These are phyloP conservation scores for Colletotrichum sp. DNA, from an alignment of 2,329 filamentous ascomycete species.

Conservation along the genomic window DNA sequence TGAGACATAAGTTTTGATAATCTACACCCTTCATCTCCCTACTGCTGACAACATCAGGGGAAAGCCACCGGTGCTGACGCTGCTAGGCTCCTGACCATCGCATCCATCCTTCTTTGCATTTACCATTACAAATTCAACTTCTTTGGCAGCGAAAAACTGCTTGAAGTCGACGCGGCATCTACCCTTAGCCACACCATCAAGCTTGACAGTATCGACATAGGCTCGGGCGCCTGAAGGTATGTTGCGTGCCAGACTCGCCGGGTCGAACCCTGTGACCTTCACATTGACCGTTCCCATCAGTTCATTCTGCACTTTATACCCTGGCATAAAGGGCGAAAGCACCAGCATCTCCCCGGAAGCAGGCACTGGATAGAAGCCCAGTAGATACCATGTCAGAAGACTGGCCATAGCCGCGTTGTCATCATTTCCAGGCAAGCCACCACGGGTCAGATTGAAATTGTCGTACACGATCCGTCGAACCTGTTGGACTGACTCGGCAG, in stretches of 20 bases:
- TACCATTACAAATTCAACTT: not conserved
- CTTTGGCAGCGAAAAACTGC: not conserved
- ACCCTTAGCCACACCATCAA: not conserved
- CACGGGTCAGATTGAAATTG: not conserved
- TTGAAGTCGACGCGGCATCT: not conserved
- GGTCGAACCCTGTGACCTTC: not conserved
- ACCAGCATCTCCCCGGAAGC: not conserved
- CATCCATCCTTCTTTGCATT: not conserved
- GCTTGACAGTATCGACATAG: not conserved
- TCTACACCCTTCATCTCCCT: too few relatives aligned
- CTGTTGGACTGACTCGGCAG: not conserved
- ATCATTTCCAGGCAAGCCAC: not conserved
- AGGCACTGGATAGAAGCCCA: not conserved
- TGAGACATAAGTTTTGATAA: too few relatives aligned
- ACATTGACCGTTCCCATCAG: not conserved
- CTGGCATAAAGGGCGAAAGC: not conserved
- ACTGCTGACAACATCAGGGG: too few relatives aligned
- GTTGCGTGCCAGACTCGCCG: not conserved
- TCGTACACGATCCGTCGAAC: not conserved
- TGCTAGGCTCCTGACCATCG: not conserved
- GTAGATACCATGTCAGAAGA: not conserved
- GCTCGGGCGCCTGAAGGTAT: not conserved
- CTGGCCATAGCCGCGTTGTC: not conserved
- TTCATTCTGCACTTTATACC: not conserved
- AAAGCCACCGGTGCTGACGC: not conserved